Conservation (phyloP, 1,284 basidiomycete species). For the Pterulicium gracile region DNA sequence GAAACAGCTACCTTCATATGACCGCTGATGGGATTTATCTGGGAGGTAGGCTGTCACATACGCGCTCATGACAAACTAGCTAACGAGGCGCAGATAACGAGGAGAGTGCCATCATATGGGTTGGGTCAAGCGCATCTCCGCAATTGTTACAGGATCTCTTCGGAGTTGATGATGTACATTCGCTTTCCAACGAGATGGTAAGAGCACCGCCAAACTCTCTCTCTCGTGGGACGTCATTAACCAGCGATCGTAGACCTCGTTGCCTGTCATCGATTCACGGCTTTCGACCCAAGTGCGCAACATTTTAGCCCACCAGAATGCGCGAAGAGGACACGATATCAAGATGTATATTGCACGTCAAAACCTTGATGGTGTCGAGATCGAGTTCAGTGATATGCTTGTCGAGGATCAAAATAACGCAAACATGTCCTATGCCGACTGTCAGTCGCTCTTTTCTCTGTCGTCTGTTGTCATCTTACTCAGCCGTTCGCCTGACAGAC, state of each 20-base stretch:
- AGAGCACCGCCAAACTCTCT: constrained; percentile 9
- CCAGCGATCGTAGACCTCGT: constrained; percentile 35
- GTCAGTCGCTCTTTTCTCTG: constrained; percentile 32
- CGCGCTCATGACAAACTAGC: constrained; percentile 1
- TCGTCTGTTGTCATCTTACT: neutral
- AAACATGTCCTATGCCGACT: constrained; percentile 81
- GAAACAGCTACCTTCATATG: constrained; percentile 84
- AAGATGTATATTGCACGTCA: constrained; percentile 83
- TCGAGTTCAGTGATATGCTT: constrained; percentile 95
- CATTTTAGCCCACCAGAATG: constrained; percentile 64
- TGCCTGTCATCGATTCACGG: constrained; percentile 68
- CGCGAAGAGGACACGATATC: constrained; percentile 47
- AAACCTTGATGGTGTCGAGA: constrained; percentile 87
- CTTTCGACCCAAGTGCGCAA: constrained; percentile 83
- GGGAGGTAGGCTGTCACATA: constrained; percentile 48
- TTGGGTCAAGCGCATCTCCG: constrained; percentile 76
- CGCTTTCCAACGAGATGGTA: constrained; percentile 71
- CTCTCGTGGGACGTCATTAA: constrained; percentile 4
- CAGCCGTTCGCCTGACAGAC: constrained; percentile 20
- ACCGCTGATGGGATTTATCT: constrained; percentile 86
- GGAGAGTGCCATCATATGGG: constrained; percentile 85
- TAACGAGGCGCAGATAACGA: constrained; percentile 68
- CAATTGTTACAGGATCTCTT: constrained; percentile 82
- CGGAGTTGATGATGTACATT: constrained; percentile 68
- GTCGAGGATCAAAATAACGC: constrained; percentile 98